Evolutionary conservation across 2,329 filamentous ascomycete species (phyloP).

Genomic region (Colletotrichum filicis): DNA sequence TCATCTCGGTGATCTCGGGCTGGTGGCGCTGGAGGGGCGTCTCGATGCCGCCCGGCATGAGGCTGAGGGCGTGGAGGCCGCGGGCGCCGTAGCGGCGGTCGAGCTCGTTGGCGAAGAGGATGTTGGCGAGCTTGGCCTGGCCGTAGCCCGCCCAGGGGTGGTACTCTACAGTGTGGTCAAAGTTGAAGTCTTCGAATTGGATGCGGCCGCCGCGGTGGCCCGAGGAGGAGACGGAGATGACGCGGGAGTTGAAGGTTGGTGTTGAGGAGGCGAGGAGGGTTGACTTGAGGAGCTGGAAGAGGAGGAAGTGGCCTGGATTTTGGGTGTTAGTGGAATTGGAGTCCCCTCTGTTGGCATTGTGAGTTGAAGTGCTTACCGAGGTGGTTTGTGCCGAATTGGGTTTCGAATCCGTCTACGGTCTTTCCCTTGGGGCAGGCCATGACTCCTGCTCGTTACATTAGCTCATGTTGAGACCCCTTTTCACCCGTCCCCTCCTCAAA

Average conservation of each 20-base stretch:
- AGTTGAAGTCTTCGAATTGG: conserved; percentile 42
- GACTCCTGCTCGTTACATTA: background rate
- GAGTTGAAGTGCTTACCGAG: conserved; percentile 42
- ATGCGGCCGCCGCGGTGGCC: conserved; percentile 51
- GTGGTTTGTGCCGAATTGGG: conserved; percentile 64
- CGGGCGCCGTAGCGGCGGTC: conserved; percentile 56
- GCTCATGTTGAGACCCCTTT: background rate
- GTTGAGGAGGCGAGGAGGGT: conserved; percentile 31
- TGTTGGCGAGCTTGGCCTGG: conserved; percentile 61
- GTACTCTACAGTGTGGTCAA: conserved; percentile 44
- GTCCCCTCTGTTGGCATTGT: background rate
- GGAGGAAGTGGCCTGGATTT: conserved; percentile 56
- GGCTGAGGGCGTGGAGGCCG: conserved; percentile 37
- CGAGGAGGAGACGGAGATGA: conserved; percentile 56
- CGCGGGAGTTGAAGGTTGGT: conserved; percentile 48
- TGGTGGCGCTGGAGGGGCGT: conserved; percentile 21
- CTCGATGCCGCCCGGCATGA: conserved; percentile 31
- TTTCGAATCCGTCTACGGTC: conserved; percentile 41
- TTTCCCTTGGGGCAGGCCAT: conserved; percentile 34
- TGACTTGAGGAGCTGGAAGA: conserved; percentile 41
- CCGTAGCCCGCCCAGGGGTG: conserved; percentile 53
- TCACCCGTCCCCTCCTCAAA: too few species aligned
- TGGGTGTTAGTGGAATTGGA: background rate
- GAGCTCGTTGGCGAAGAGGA: conserved; percentile 62
- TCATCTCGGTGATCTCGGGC: background rate